Conservation (phyloP, 225 moss, liverwort and hornwort genomes). For the Pleurozium schreberi region DNA sequence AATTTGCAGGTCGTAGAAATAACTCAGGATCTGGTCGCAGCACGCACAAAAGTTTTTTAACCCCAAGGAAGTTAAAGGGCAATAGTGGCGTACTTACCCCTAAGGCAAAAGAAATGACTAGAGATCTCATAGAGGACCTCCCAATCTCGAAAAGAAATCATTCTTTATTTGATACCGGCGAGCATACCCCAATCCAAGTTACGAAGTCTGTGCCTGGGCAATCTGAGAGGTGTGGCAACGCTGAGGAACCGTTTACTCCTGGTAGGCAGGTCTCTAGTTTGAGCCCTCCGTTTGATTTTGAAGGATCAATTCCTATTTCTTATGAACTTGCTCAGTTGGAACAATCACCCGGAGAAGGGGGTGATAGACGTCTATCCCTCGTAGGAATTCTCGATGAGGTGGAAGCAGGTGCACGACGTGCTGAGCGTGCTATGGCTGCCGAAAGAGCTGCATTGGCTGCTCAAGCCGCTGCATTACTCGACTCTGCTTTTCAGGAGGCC, state of each 20-base stretch:
- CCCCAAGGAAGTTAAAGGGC: slow-evolving; percentile 29
- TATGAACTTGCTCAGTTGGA: slow-evolving; percentile 52
- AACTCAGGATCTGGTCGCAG: slow-evolving; percentile 11
- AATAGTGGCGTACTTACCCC: slow-evolving; percentile 1
- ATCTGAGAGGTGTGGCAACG: slow-evolving; percentile 50
- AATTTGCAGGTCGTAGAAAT: slow-evolving; percentile 30
- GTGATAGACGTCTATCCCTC: slow-evolving; percentile 38
- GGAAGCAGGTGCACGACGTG: slow-evolving; percentile 73
- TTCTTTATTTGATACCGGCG: slow-evolving; percentile 5
- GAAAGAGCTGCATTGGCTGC: slow-evolving; percentile 71
- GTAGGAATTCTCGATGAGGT: slow-evolving; percentile 62
- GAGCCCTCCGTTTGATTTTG: slow-evolving; percentile 32
- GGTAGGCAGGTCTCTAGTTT: slow-evolving; percentile 34
- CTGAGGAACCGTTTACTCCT: slow-evolving; percentile 55
- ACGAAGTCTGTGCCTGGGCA: slow-evolving; percentile 5
- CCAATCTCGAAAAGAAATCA: not conserved
- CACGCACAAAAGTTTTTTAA: slow-evolving; percentile 20
- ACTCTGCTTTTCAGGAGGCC: slow-evolving; percentile 68
- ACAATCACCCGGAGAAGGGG: slow-evolving; percentile 39
- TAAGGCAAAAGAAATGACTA: slow-evolving; percentile 4
- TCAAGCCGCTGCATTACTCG: slow-evolving; percentile 71
- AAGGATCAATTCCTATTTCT: slow-evolving; percentile 48
- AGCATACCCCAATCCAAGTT: slow-evolving; percentile 23
- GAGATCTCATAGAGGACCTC: not conserved
- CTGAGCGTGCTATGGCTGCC: slow-evolving; percentile 64